Evolutionary conservation across 495 filamentous ascomycete species (phyloP), one percentile per base, ranked within the genome.

Genomic region (Penicillium taxi): DNA sequence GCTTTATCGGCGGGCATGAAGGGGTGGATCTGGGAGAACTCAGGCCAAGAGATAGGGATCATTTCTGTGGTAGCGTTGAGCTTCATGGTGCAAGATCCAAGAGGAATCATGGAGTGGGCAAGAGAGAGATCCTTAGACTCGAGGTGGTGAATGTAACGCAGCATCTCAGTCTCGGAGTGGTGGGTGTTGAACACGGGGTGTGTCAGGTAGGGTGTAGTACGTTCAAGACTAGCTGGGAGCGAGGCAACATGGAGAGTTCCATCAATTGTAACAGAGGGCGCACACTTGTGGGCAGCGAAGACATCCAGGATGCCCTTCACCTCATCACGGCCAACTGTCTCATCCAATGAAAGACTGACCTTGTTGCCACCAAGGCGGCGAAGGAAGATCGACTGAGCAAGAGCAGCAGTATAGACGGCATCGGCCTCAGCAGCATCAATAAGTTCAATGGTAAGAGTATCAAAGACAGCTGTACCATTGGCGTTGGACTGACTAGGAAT

Each of bases 81-180:
- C 72, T 98, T 98, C 91, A 98, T 98, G 15, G 91, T 98, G 70
- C 91, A 98, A 12, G 93, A 96, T 18, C 91, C 91, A n/a, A 98
- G 77, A 5, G 91, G 89, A 45, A 98, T 98, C 91, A 98, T 98
- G 8, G 93, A 96, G 66, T 96, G 93, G 5, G 84, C 84, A 25
- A 96, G 70, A 12, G 93, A 96, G 4, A 98, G 69, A 58, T 98
- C 91, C 61, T 94, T 95, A 26, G 88, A 95, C 60, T 95, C 84
- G 6, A 98, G 73, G 59, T 94, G 86, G 46, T 86, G 77, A 37
- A 96, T 95, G 66, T 98, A 98, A 25, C 91, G 82, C 25, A 96
- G 73, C 56, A 98, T 75, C 58, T 96, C 86, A 2, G 91, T 96
- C 62, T 98, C 91, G 0, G 93, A 96, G 64, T 94, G 91, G 60